phyloP scores from a whole-genome alignment of 78 protist genomes.

The Chrysochromulina parva region DNA sequence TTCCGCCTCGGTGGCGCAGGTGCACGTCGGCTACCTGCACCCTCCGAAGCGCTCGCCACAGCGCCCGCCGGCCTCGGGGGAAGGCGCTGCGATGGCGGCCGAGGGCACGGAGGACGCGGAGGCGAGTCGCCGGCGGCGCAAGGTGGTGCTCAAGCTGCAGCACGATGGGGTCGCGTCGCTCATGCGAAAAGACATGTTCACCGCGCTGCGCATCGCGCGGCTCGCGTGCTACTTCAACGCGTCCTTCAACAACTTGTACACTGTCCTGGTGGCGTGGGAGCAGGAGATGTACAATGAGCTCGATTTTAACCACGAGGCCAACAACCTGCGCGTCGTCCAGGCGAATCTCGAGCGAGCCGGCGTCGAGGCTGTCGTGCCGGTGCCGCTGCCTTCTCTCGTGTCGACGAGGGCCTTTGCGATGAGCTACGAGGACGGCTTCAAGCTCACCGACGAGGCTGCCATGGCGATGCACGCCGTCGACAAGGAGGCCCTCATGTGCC shows the following conservation, averaged over 20 bases:
- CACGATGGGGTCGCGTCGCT: background rate
- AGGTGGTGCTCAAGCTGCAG: background rate
- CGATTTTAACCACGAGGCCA: background rate
- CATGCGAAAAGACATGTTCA: background rate
- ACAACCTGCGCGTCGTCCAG: background rate
- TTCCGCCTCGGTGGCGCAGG: conserved; percentile 6
- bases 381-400: background rate
- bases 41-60: no score
- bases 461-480: background rate
- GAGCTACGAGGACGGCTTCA: background rate
- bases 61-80: no score
- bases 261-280: background rate
- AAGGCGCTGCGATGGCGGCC: background rate
- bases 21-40: background rate
- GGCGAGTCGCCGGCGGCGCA: no score
- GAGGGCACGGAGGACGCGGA: background rate
- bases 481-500: background rate
- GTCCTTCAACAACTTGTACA: background rate
- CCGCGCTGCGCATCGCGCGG: conserved; percentile 2
- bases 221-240: no score
- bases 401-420: background rate
- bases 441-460: background rate
- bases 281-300: background rate
- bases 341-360: background rate
- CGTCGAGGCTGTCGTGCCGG: background rate